phyloP scores from a whole-genome alignment of 441 rosid genomes.

The Melastoma candidum region DNA sequence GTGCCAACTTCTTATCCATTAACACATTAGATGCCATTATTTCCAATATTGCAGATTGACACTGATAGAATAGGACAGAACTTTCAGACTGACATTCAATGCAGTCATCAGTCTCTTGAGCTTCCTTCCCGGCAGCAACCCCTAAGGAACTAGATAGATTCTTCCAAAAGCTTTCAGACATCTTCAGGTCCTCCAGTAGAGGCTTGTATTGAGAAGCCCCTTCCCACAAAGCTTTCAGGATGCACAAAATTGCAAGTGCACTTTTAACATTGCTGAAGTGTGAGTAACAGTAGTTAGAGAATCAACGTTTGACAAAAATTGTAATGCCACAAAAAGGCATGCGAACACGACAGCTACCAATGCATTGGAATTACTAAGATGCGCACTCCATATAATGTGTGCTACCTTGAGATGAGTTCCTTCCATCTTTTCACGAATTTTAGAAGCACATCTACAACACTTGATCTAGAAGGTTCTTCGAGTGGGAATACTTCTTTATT shows the following conservation, averaged over 20 bases:
- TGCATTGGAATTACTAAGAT: no score
- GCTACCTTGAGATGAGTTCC: constrained; percentile 60
- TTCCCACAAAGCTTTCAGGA: constrained; percentile 89
- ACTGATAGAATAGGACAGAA: constrained; percentile 43
- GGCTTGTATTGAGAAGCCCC: constrained; percentile 63
- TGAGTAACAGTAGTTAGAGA: constrained; percentile 9
- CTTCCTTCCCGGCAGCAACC: constrained; percentile 26
- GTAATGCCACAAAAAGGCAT: constrained; percentile 13
- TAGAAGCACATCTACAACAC: constrained; percentile 38
- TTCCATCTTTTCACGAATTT: constrained; percentile 43
- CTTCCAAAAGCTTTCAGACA: constrained; percentile 60
- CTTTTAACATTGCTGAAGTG: constrained; percentile 54
- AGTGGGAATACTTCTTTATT: constrained; percentile 26
- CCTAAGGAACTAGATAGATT: constrained; percentile 41
- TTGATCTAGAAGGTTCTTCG: constrained; percentile 29
- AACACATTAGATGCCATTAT: constrained; percentile 74
- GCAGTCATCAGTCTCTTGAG: constrained; percentile 28
- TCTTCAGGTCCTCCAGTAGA: constrained; percentile 49
- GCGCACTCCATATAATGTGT: no score
- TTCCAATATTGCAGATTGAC: constrained; percentile 70
- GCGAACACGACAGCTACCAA: neutral
- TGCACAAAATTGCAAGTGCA: constrained; percentile 48
- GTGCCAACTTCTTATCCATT: constrained; percentile 60
- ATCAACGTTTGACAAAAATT: neutral
- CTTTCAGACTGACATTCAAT: constrained; percentile 34